A percentile compares a stretch with the other conserved stretches of the same genome.
phyloP scores from a whole-genome alignment of 306 rosid genomes.

The Lathyrus aphaca region DNA sequence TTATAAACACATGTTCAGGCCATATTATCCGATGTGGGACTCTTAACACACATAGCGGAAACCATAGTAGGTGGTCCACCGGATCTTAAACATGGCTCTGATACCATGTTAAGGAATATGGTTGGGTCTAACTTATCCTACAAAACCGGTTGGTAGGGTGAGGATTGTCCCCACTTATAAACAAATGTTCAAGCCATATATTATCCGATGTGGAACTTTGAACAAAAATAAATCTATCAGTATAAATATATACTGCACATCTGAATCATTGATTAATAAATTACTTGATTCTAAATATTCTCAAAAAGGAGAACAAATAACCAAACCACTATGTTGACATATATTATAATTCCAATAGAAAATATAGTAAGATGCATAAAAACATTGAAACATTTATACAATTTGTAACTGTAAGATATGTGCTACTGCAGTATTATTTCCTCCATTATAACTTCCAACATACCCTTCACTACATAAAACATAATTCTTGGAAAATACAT shows the following conservation, averaged over 20 bases:
- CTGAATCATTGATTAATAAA: slow-evolving; percentile 17
- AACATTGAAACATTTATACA: slow-evolving; percentile 10
- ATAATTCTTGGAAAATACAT: not conserved
- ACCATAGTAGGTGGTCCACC: too few species aligned
- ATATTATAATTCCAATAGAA: not conserved
- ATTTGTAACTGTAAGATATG: slow-evolving; percentile 9
- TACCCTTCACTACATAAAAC: not conserved
- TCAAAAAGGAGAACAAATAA: slow-evolving; percentile 3
- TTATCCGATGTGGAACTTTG: too few species aligned
- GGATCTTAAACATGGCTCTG: too few species aligned
- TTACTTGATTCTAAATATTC: slow-evolving; percentile 2
- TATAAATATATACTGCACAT: slow-evolving; percentile 14
- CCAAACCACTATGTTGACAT: slow-evolving; percentile 2
- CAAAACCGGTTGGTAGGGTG: too few species aligned
- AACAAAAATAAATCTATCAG: not conserved
- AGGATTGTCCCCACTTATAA: too few species aligned
- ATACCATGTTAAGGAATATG: too few species aligned
- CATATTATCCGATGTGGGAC: too few species aligned
- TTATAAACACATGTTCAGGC: too few species aligned
- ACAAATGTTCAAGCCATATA: too few species aligned
- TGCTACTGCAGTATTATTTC: not conserved
- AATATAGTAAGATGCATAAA: slow-evolving; percentile 9
- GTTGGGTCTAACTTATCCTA: too few species aligned
- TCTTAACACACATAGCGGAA: too few species aligned
- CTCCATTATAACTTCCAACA: slow-evolving; percentile 1